A percentile compares a stretch with the other conserved stretches of the same genome.
These are phyloP conservation scores for Citrus cavaleriei DNA, from an alignment of 345 rosid species.

Conservation along the genomic window DNA sequence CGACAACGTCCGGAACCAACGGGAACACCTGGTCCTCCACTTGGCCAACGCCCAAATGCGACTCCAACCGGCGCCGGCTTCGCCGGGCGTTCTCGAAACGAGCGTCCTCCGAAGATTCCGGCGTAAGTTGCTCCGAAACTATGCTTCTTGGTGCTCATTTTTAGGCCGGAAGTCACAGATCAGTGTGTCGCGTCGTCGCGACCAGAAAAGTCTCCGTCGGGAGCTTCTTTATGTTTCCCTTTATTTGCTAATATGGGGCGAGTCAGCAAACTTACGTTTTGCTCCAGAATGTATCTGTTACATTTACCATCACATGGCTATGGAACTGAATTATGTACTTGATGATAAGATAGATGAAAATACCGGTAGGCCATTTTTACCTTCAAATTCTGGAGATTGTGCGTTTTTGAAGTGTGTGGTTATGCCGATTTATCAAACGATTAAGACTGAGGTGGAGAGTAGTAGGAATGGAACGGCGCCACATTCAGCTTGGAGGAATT, in stretches of 20 bases:
- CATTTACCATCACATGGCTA: constrained; percentile 57
- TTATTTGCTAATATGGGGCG: constrained; percentile 62
- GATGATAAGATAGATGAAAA: constrained; percentile 37
- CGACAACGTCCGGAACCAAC: constrained; percentile 76
- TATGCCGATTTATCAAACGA: constrained; percentile 63
- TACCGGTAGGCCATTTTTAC: constrained; percentile 57
- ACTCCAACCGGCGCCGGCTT: constrained; percentile 41
- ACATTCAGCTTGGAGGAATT: constrained; percentile 90
- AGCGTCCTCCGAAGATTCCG: constrained; percentile 59
- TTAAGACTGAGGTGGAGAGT: constrained; percentile 49
- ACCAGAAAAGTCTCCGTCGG: constrained; percentile 27
- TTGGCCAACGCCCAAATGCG: constrained; percentile 90
- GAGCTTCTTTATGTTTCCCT: constrained; percentile 54
- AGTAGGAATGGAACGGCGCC: constrained; percentile 72
- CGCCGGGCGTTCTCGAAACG: constrained; percentile 53
- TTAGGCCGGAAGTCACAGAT: constrained; percentile 41
- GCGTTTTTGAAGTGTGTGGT: constrained; percentile 58
- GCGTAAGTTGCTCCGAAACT: constrained; percentile 56
- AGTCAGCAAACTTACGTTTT: constrained; percentile 56
- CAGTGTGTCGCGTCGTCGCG: constrained; percentile 24
- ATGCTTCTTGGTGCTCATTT: constrained; percentile 76
- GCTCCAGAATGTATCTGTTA: constrained; percentile 56
- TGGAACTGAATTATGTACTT: constrained; percentile 41
- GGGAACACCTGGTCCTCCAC: constrained; percentile 90
- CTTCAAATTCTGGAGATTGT: constrained; percentile 49